A percentile compares a stretch with the other conserved stretches of the same genome.
Conservation (phyloP, 2,329 filamentous ascomycete species). For the Neoascochyta sp. region DNA sequence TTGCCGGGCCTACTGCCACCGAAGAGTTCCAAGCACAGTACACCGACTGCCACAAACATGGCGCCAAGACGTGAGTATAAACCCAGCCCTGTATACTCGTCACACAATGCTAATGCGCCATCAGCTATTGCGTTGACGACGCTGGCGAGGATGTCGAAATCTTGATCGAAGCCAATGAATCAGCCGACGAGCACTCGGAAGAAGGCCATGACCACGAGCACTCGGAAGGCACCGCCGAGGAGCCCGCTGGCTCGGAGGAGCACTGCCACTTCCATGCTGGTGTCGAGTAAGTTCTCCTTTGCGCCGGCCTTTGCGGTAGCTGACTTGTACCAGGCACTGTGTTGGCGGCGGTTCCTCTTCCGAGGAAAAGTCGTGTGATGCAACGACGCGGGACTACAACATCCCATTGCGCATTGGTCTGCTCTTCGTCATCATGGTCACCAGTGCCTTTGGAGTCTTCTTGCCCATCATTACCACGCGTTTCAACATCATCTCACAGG, state of each 20-base stretch:
- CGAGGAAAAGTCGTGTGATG: constrained; percentile 48
- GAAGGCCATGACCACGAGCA: constrained; percentile 16
- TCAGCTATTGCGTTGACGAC: constrained; percentile 60
- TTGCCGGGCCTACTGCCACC: constrained; percentile 53
- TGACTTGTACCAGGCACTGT: constrained; percentile 52
- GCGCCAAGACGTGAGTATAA: constrained; percentile 50
- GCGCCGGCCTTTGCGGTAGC: not conserved
- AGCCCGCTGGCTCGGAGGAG: constrained; percentile 17
- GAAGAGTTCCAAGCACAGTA: constrained; percentile 57
- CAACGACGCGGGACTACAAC: constrained; percentile 58
- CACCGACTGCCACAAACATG: constrained; percentile 64
- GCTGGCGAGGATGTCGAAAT: constrained; percentile 61
- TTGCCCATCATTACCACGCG: constrained; percentile 61
- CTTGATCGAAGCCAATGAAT: constrained; percentile 37
- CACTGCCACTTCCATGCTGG: constrained; percentile 71
- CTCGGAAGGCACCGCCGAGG: constrained; percentile 9
- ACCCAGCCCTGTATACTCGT: not conserved
- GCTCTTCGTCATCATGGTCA: constrained; percentile 67
- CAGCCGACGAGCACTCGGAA: constrained; percentile 15
- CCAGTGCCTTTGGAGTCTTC: constrained; percentile 67
- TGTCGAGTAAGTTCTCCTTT: constrained; percentile 58
- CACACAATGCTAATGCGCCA: constrained; percentile 2
- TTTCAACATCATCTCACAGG: constrained; percentile 52
- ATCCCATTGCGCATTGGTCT: constrained; percentile 66
- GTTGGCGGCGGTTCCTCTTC: constrained; percentile 47